Percentiles rank a stretch among this genome's conserved stretches.
phyloP scores from a whole-genome alignment of 2,329 filamentous ascomycete genomes.

The Neofusicoccum umdonicola region DNA sequence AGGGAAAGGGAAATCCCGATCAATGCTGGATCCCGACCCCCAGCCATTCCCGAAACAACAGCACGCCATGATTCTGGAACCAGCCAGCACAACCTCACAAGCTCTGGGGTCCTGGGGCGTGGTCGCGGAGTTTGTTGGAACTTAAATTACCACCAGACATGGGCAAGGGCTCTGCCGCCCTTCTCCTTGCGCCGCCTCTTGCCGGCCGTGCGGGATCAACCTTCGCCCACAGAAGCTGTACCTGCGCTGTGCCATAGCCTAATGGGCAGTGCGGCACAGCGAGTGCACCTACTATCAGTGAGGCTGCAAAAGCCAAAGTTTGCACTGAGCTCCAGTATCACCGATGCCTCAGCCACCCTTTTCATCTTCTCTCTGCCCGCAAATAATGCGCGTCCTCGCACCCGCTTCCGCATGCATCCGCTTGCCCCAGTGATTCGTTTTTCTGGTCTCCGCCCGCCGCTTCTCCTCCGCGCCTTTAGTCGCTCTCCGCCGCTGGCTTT shows the following conservation, averaged over 20 bases:
- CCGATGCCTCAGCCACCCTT: not conserved
- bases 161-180: not conserved
- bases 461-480: not conserved
- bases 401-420: not conserved
- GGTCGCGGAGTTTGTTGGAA: not conserved
- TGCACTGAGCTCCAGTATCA: not conserved
- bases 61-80: not conserved
- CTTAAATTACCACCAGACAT: not conserved
- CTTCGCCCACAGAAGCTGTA: not conserved
- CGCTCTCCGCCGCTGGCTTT: not conserved
- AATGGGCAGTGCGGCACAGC: not conserved
- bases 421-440: not conserved
- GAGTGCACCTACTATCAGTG: not conserved
- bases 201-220: not conserved
- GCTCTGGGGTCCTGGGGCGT: not conserved
- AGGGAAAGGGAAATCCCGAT: not conserved
- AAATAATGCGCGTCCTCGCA: not conserved
- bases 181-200: not conserved
- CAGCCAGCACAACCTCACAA: not conserved
- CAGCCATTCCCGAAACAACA: not conserved
- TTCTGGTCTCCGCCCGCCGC: not conserved
- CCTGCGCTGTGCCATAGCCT: not conserved
- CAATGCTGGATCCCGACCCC: not conserved
- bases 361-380: not conserved
- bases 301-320: not conserved